Evolutionary conservation across 2,329 filamentous ascomycete genomes (phyloP), one percentile per base, ranked within the genome.

Genomic region (Exophiala dermatitidis): DNA sequence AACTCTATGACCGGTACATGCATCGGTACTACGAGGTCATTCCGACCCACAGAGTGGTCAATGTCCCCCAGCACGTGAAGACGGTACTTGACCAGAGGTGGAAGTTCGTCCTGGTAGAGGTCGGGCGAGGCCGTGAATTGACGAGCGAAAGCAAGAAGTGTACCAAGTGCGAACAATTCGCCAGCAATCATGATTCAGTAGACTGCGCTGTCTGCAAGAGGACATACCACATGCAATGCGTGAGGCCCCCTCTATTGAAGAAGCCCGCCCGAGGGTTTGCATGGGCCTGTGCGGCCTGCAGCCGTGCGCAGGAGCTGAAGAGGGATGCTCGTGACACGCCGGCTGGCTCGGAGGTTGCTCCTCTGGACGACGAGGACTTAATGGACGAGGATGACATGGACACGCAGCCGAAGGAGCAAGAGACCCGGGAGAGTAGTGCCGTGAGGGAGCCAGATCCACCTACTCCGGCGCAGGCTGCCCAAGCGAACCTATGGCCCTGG

Each of bases 141-240:
- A 97, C 91, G 57, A 93, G 90, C 72, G 91, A 89, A 57, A 90
- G 95, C 64, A 97, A 98, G 76, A 84, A 84, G 63, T 98, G 93
- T 79, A 97, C 94, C 75, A 84, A 89, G 71, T 98, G 93, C 73
- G 81, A 78, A 66, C 81, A 84, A 65, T 98, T 93, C 74, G 95
- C 90, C 73, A 90, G 93, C 64, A 93, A 83, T 65, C 86, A 88
- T 68, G 89, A 97, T 72, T 97, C 93, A 37, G 93, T 97, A 28
- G 91, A 97, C 69, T 98, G 93, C 70, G 93, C 91, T 42, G 90
- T 96, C 51, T 98, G 93, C 71, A 82, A 85, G 67, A 85, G 90
- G 69, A 97, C 91, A 9, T 98, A 96, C 72, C 93, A 98, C 74
- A 97, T 98, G 91, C 88, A 90, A 65, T 98, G 93, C 69, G 93